These are phyloP conservation scores for Ustilago crameri DNA, from an alignment of 1,284 basidiomycete species.

Conservation along the genomic window DNA sequence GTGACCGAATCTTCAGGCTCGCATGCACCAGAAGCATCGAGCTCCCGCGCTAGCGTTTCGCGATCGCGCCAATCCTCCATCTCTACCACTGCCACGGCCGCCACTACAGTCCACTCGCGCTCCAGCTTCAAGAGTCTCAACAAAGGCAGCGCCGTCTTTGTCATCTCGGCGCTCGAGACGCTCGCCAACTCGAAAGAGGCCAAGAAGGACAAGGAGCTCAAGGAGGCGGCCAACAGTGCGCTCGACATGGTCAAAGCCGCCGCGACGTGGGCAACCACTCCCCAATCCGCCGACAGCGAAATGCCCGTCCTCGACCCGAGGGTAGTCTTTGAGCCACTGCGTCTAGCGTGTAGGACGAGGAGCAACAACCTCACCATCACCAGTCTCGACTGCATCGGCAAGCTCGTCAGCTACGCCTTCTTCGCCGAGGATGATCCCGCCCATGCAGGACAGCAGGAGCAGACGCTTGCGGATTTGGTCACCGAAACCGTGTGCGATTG, in stretches of 20 bases:
- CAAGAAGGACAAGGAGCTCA: conserved; percentile 60
- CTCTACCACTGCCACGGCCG: conserved; percentile 41
- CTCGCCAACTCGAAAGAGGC: conserved; percentile 62
- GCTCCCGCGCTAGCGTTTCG: conserved; percentile 35
- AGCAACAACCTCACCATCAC: conserved; percentile 62
- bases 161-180: conserved; percentile 63
- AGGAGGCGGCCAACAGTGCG: conserved; percentile 54
- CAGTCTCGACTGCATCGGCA: conserved; percentile 66
- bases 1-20: conserved; percentile 5
- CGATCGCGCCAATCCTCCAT: conserved; percentile 42
- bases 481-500: conserved; percentile 67
- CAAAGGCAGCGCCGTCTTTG: conserved; percentile 64
- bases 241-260: conserved; percentile 65
- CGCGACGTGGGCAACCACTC: conserved; percentile 24
- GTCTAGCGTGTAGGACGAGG: conserved; percentile 61
- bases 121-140: conserved; percentile 55
- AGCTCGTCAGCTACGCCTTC: conserved; percentile 67
- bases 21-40: conserved; percentile 14
- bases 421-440: conserved; percentile 64
- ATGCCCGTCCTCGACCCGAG: conserved; percentile 60
- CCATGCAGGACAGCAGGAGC: conserved; percentile 31
- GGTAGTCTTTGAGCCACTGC: conserved; percentile 66
- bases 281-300: conserved; percentile 25
- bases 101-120: conserved; percentile 49
- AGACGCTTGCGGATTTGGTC: conserved; percentile 63